A percentile compares a stretch with the other conserved stretches of the same genome.
Evolutionary conservation across 495 filamentous ascomycete species (phyloP).

Genomic region (Annulohypoxylon nitens): DNA sequence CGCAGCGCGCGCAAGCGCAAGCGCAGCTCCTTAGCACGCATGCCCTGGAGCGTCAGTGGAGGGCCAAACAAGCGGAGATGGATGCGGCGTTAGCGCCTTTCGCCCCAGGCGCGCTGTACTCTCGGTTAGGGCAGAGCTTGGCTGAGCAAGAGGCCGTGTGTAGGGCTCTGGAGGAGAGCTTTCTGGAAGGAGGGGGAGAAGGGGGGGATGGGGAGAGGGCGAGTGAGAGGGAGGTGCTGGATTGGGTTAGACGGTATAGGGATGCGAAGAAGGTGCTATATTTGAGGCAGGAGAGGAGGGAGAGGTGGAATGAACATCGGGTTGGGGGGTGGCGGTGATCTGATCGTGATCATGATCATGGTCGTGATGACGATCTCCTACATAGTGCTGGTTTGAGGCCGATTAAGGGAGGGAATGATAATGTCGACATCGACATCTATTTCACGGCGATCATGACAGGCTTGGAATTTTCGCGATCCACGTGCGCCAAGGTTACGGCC

Average conservation of each 20-base stretch:
- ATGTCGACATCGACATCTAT: background rate
- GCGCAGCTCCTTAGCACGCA: slow-evolving; percentile 84
- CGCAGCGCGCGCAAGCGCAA: slow-evolving; percentile 76
- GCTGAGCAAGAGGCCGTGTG: slow-evolving; percentile 87
- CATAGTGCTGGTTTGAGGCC: too few species aligned
- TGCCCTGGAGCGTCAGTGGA: slow-evolving; percentile 91
- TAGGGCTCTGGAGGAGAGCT: slow-evolving; percentile 87
- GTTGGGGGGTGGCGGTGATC: slow-evolving; percentile 90
- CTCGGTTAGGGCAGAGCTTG: slow-evolving; percentile 77
- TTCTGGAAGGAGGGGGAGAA: slow-evolving; percentile 74
- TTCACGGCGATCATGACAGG: background rate
- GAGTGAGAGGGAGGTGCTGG: slow-evolving; percentile 82
- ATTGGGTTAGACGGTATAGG: slow-evolving; percentile 85
- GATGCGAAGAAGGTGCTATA: slow-evolving; percentile 81
- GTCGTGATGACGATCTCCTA: background rate
- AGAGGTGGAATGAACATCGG: slow-evolving; percentile 93
- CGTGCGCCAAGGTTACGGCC: background rate
- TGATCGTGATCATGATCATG: background rate
- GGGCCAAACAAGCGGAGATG: slow-evolving; percentile 87
- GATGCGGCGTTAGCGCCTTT: slow-evolving; percentile 87
- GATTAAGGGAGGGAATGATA: too few species aligned
- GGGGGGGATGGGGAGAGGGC: slow-evolving; percentile 33
- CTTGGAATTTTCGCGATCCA: background rate
- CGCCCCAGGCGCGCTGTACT: slow-evolving; percentile 85
- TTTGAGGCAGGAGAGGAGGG: slow-evolving; percentile 82